A percentile compares a stretch with the other conserved stretches of the same genome.
Evolutionary conservation across 148 eudicot species (phyloP).

Genomic region (Silene latifolia): DNA sequence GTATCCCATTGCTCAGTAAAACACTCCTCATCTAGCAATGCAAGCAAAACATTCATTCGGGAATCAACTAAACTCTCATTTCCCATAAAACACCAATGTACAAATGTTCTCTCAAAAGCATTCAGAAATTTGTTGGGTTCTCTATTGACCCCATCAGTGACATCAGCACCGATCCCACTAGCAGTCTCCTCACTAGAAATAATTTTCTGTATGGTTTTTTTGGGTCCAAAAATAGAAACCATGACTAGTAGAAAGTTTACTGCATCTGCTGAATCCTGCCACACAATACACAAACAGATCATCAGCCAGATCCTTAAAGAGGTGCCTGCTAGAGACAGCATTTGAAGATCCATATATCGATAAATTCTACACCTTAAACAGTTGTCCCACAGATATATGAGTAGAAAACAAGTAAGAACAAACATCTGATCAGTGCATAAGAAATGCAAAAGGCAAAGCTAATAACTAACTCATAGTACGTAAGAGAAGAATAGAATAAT

Average conservation of each 20-base stretch:
- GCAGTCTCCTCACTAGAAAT: constrained; percentile 21
- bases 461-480: not conserved
- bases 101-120: constrained; percentile 55
- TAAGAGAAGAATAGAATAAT: not conserved
- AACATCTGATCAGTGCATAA: not conserved
- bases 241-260: constrained; percentile 48
- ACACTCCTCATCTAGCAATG: constrained; percentile 60
- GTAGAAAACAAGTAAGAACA: not conserved
- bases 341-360: not conserved
- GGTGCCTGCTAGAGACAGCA: not conserved
- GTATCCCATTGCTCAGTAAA: constrained; percentile 74
- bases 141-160: constrained; percentile 21
- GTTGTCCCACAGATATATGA: not conserved
- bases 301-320: constrained; percentile 7
- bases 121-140: constrained; percentile 51
- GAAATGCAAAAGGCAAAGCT: not conserved
- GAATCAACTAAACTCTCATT: constrained; percentile 43
- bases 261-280: constrained; percentile 68
- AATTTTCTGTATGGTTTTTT: constrained; percentile 40
- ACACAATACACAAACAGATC: constrained; percentile 16
- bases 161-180: constrained; percentile 23
- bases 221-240: constrained; percentile 71
- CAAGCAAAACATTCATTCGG: constrained; percentile 75
- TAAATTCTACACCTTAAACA: not conserved
- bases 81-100: constrained; percentile 70